Percentiles rank a stretch among this genome's conserved stretches.
phyloP scores from a whole-genome alignment of 2,329 filamentous ascomycete genomes.

The Aureobasidium uvarum region DNA sequence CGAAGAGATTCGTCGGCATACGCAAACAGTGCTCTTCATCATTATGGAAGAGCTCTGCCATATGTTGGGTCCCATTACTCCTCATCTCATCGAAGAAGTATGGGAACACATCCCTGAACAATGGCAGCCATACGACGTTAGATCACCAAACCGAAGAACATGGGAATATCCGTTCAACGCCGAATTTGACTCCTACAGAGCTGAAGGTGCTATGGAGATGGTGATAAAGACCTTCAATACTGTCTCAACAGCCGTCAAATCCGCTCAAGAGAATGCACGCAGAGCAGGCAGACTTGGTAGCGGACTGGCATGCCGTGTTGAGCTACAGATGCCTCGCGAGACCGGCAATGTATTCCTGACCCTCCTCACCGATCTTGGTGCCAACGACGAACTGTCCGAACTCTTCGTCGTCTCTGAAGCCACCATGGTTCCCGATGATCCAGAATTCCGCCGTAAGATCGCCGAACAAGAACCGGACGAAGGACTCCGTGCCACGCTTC shows the following conservation, averaged over 20 bases:
- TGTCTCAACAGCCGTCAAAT: slow-evolving; percentile 67
- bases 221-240: slow-evolving; percentile 49
- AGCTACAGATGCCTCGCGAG: slow-evolving; percentile 43
- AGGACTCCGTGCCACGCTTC: slow-evolving; percentile 27
- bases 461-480: slow-evolving; percentile 27
- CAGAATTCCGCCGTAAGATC: slow-evolving; percentile 20
- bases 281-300: slow-evolving; percentile 71
- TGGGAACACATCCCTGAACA: slow-evolving; percentile 72
- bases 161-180: slow-evolving; percentile 33
- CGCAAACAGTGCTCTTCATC: slow-evolving; percentile 57
- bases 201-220: slow-evolving; percentile 33
- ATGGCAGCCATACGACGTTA: slow-evolving; percentile 47
- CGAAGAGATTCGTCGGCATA: slow-evolving; percentile 58
- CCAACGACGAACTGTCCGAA: slow-evolving; percentile 39
- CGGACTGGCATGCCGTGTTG: slow-evolving; percentile 73
- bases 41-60: slow-evolving; percentile 71
- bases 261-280: slow-evolving; percentile 70
- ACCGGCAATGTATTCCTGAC: slow-evolving; percentile 22
- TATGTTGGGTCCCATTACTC: slow-evolving; percentile 78
- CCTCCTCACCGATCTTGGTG: slow-evolving; percentile 29
- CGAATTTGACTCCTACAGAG: slow-evolving; percentile 23
- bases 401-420: slow-evolving; percentile 47
- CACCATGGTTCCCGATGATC: slow-evolving; percentile 29
- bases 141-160: slow-evolving; percentile 32
- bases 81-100: slow-evolving; percentile 81